Evolutionary conservation across 352 stramenopile species (phyloP), one percentile per base, ranked within the genome.

Genomic region (Pythium oligandrum): DNA sequence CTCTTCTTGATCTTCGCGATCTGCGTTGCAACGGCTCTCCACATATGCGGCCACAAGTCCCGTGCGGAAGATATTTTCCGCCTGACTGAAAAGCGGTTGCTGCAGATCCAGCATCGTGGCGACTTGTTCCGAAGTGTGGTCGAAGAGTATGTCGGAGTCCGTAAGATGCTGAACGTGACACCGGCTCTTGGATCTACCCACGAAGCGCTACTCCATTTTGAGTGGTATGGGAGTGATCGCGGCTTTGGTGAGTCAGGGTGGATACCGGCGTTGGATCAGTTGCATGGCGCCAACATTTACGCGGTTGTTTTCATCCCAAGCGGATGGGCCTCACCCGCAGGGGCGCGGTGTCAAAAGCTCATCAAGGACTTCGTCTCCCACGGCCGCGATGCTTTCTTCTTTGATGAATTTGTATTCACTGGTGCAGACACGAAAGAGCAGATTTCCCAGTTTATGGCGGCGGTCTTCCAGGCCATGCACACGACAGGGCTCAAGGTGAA

Each of bases 341-440:
- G 12, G n/a, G 26, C 2, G 12, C 44, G 17, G 4, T 48, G 44
- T 32, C 8, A 6, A n/a, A 26, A 48, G 6, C 44, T 32, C 44
- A 48, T 48, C 44, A 32, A 48, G 4, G 44, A 26, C 30, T 32
- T 1, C 5, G n/a, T 35, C 11, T 8, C 44, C 30, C 44, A 48
- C 44, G 44, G 44, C 7, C 26, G 44, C n/a, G 26, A 35, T 12
- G 44, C 36, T 4, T 37, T 48, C n/a, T 48, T 35, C 26, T 35
- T 48, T 32, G 44, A 48, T 32, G 44, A 48, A 32, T 48, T 48
- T 48, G 44, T 32, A 5, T 35, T 32, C 44, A 48, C 44, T 7
- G 44, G 44, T n/a, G 26, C 17, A 8, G 44, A 48, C 26, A 8
- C 44, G 12, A 32, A 26, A 26, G 17, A 26, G 17, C 17, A 26